Evolutionary conservation across 2,329 filamentous ascomycete genomes (phyloP).

Genomic region (Fusarium tricinctum): DNA sequence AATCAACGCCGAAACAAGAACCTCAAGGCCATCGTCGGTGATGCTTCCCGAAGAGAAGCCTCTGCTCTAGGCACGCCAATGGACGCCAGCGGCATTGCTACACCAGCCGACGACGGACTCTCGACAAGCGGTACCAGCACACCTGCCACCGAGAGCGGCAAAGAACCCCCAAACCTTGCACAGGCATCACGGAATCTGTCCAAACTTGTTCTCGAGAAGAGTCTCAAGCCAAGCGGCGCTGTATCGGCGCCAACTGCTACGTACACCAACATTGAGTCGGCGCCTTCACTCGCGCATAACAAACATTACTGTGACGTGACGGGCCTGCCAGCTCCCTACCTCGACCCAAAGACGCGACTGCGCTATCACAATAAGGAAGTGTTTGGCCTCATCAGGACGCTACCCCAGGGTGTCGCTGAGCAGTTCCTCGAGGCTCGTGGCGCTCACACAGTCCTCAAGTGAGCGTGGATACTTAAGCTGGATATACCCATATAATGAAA

Average conservation of each 20-base stretch:
- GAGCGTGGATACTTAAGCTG: conserved; percentile 49
- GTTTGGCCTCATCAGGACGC: conserved; percentile 82
- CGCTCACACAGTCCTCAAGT: conserved; percentile 94
- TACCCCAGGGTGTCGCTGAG: conserved; percentile 88
- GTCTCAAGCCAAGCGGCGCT: conserved; percentile 61
- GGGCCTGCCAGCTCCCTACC: conserved; percentile 89
- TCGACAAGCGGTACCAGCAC: conserved; percentile 72
- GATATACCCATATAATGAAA: conserved; percentile 17
- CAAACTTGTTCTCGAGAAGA: conserved; percentile 90
- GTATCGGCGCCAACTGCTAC: conserved; percentile 77
- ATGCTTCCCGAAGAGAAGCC: conserved; percentile 90
- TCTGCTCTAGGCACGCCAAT: conserved; percentile 84
- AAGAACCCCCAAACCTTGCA: conserved; percentile 78
- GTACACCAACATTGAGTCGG: conserved; percentile 97
- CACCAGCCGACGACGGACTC: conserved; percentile 69
- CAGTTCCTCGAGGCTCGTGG: conserved; percentile 90
- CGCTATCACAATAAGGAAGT: conserved; percentile 95
- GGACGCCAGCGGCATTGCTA: conserved; percentile 81
- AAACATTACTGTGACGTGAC: conserved; percentile 97
- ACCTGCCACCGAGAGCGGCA: conserved; percentile 61
- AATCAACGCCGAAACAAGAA: conserved; percentile 98
- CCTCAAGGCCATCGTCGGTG: conserved; percentile 94
- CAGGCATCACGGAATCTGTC: conserved; percentile 89
- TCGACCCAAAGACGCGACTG: conserved; percentile 93
- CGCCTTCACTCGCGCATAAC: conserved; percentile 86